Evolutionary conservation across 2,329 filamentous ascomycete species (phyloP), one percentile per base, ranked within the genome.

Genomic region (Fusarium sp.): DNA sequence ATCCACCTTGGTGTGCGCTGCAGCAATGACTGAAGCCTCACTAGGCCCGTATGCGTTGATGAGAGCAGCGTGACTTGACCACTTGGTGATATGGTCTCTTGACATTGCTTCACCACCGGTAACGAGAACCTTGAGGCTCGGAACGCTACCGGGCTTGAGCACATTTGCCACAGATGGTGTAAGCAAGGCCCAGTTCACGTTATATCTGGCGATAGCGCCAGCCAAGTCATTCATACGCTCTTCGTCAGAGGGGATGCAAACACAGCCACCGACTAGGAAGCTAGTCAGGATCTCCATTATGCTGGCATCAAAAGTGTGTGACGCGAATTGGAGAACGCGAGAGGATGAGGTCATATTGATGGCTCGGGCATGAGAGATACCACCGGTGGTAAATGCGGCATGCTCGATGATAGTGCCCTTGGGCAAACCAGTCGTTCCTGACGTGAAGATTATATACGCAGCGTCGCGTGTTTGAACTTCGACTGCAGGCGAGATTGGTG

Each of bases 221-320:
- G 67, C 22, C 1, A 73, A 37, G 25, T 70, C 57, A 8, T 72
- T 63, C 14, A 74, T 65, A 6, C 71, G 66, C 12, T 70, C 56
- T 3, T 68, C 27, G 0, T 74, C 71, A 3, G 48, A 66, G n/a
- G 62, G 70, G 2, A 73, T 63, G 0, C 67, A 70, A 6, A 70
- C 40, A 0, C 67, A 70, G 1, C 67, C 76, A 2, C 74, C 75
- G 2, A 64, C 57, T 4, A 72, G 52, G 12, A 78, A 55, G 1
- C 73, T 70, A 0, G 65, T 63, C 0, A 77, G 32, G 0, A 72
- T 71, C 32, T 77, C 74, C 24, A 71, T 67, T n/a, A 77, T 66
- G 11, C 65, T 69, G 0, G 67, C 67, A n/a, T 70, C 67, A 1
- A 70, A 70, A 1, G 61, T 67, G 4, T 70, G 53, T 1, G 67